Conservation (phyloP, 305 asterid species). For the Nicotiana rustica region DNA sequence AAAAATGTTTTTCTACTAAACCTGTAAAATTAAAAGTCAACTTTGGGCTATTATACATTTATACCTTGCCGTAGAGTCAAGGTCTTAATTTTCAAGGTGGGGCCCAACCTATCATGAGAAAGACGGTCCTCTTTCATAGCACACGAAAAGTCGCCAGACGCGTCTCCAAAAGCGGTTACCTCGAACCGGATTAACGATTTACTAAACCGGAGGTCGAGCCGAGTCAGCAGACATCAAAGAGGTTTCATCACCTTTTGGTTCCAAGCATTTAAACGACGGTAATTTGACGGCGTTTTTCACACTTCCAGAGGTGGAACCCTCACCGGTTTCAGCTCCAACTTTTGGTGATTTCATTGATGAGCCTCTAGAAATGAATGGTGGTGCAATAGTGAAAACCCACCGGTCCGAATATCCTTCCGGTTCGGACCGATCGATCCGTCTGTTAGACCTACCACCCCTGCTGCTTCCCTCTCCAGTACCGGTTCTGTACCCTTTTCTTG, state of each 20-base stretch:
- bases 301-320: conserved; percentile 43
- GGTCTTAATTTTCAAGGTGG: not conserved
- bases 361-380: conserved; percentile 44
- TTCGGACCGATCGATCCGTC: conserved; percentile 38
- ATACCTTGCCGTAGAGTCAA: not conserved
- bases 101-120: not conserved
- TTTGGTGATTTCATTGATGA: conserved; percentile 46
- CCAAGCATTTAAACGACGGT: conserved; percentile 52
- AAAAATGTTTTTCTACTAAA: not conserved
- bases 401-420: conserved; percentile 46
- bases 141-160: not conserved
- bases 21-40: not conserved
- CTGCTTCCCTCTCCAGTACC: conserved; percentile 45
- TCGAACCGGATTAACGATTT: not conserved
- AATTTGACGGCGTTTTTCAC: conserved; percentile 35
- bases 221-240: conserved; percentile 41
- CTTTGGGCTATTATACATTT: not conserved
- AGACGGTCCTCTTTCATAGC: not conserved
- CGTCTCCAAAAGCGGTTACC: too few relatives aligned
- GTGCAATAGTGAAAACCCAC: conserved; percentile 41
- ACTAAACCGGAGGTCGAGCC: conserved; percentile 45
- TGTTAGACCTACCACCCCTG: conserved; percentile 38
- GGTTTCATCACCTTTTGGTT: conserved; percentile 51
- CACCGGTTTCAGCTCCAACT: conserved; percentile 38
- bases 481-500: conserved; percentile 42